Base-by-base conservation (phyloP, 1,284 basidiomycete species). In the Melampsora medusae region DNA sequence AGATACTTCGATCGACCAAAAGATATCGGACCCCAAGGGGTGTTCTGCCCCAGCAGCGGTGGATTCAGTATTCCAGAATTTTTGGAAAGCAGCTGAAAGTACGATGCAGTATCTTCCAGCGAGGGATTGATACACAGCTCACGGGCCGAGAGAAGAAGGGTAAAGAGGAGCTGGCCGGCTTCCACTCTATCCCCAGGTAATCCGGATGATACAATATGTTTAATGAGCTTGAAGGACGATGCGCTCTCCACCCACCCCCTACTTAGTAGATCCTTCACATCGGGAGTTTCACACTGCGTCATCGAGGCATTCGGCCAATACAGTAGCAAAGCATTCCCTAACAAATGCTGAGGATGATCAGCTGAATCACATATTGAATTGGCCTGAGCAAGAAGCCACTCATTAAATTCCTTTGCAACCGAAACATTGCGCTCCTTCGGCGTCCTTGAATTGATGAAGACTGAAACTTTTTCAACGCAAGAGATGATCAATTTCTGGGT, bases 21-120 rank as follows among this genome's bases (percentile, higher is more conserved):
- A 5, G 46, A 46, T 12, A 50, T 68, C 35, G 50, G 28, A 46
- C 62, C n/a, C 25, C 10, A 33, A 4, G n/a, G 65, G 4, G 25
- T 50, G 25, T 49, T 48, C 22, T 68, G 65, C 49, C 73, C 73
- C 3, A 75, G 46, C 22, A 53, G 66, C 48, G 73, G 73, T 53
- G 66, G 60, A 49, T n/a, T 68, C 53, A 75, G 60, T n/a, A 68
- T 59, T 22, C 73, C 73, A 19, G 73, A 75, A 48, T 68, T 75
- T 50, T 61, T 42, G 28, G 59, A 69, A n/a, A 75, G n/a, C 35
- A 75, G 61, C 48, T 75, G 59, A 22, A 75, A 68, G 46, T 75
- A 75, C 10, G 50, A 38, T 22, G 60, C 35, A 22, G 65, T 50
- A 56, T 68, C 66, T 46, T 75, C 66, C 7, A 68, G n/a, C 67